A percentile compares a stretch with the other conserved stretches of the same genome.
Conservation (phyloP, 2,329 filamentous ascomycete genomes). For the Phyllosticta citrichinensis region DNA sequence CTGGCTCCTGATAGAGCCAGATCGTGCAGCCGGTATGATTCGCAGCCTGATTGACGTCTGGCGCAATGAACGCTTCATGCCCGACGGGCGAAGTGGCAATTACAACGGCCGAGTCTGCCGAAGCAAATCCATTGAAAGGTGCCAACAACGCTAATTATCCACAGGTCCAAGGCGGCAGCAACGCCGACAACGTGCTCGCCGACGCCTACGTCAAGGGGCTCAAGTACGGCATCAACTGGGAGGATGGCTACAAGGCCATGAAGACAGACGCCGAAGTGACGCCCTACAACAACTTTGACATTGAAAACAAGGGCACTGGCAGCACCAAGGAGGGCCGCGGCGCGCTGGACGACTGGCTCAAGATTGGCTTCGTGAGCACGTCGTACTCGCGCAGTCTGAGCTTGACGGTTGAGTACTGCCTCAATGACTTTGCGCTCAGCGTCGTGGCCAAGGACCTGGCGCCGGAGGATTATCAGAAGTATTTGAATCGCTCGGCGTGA, state of each 20-base stretch:
- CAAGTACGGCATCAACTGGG: slow-evolving; percentile 21
- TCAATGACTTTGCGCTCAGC: slow-evolving; percentile 30
- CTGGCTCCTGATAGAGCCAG: slow-evolving; percentile 14
- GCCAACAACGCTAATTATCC: slow-evolving; percentile 16
- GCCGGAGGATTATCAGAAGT: slow-evolving; percentile 29
- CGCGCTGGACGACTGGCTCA: slow-evolving; percentile 22
- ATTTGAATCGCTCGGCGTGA: slow-evolving; percentile 25
- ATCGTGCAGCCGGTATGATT: slow-evolving; percentile 10
- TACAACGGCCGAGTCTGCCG: slow-evolving; percentile 20
- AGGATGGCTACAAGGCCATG: slow-evolving; percentile 24
- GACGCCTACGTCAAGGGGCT: slow-evolving; percentile 27
- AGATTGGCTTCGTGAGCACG: slow-evolving; percentile 19
- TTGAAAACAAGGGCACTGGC: slow-evolving; percentile 14
- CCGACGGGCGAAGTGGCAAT: slow-evolving; percentile 23
- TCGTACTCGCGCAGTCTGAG: slow-evolving; percentile 21
- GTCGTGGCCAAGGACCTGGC: slow-evolving; percentile 28
- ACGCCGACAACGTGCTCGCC: slow-evolving; percentile 26
- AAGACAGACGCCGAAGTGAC: slow-evolving; percentile 9
- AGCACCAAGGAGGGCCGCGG: slow-evolving; percentile 22
- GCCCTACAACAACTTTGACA: slow-evolving; percentile 18
- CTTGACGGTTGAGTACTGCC: slow-evolving; percentile 28
- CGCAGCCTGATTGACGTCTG: slow-evolving; percentile 15
- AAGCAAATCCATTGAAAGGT: neutral
- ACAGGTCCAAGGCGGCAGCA: slow-evolving; percentile 23
- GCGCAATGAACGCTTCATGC: slow-evolving; percentile 23